Evolutionary conservation across 192 early-diverging fungal species (phyloP), one percentile per base, ranked within the genome.

Genomic region (Linnemannia hyalina): DNA sequence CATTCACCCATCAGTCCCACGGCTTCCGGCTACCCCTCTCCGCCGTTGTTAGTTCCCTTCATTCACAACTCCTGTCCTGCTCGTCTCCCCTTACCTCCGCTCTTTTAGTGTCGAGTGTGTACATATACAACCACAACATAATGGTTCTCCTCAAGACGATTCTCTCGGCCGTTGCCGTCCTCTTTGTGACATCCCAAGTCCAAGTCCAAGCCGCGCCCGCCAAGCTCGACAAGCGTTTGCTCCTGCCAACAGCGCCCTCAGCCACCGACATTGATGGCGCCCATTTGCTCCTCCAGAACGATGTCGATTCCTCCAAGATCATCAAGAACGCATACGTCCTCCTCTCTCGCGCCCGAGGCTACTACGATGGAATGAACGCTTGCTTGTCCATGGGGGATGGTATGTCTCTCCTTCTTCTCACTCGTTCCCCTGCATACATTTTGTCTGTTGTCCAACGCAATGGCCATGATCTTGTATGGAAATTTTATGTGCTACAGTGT

Each of bases 371-470:
- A 36, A 86, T 86, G 71, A 38, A 18, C 23, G 75, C 84, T 42
- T 86, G 84, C 41, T 18, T 69, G 4, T 77, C 84, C 23, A 86
- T 86, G 84, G 84, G 84, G 3, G 84, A 86, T 70, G 84, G 84
- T 81, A 77, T 38, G 77, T 5, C 29, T 13, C 26, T 15, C 4
- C 16, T 16, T 60, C 16, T 20, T 40, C 38, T 41, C 32, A 60
- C 10, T 29, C 41, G 15, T 11, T 47, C 46, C 7, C n/a, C 9
- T 26, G 55, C n/a, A 57, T 57, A 7, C 44, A 40, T 40, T 40
- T 40, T 40, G 38, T 46, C 44, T 18, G 9, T 26, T 57, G 55
- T 26, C n/a, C n/a, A 6, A 40, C 3, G 52, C 16, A 11, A 57
- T 57, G 6, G 55, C 6, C 22, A 23, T 23, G 52, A 23, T 23